A percentile compares a stretch with the other conserved stretches of the same genome.
Conservation (phyloP, 1,284 basidiomycete species). For the Phellinidium pouzarii region DNA sequence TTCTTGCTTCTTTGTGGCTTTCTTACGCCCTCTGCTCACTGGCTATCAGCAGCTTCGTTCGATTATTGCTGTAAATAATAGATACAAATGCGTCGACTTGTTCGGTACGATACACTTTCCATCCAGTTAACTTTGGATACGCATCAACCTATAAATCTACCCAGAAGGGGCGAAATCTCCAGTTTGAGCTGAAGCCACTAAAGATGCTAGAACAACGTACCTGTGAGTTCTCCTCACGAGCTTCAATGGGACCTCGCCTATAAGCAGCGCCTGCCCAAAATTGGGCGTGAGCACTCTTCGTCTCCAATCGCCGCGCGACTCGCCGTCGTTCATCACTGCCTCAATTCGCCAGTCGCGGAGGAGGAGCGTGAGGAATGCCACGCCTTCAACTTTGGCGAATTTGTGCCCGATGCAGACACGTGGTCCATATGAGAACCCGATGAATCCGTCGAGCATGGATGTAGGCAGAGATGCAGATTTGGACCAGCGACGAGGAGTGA, state of each 20-base stretch:
- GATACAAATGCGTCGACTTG: too few species aligned
- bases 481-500: conserved; percentile 17
- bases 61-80: too few species aligned
- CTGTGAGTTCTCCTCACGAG: conserved; percentile 2
- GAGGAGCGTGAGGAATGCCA: conserved; percentile 16
- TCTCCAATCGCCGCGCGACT: conserved; percentile 18
- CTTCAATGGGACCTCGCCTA: conserved; percentile 10
- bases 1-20: too few species aligned
- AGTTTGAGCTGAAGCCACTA: too few species aligned
- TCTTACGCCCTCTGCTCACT: too few species aligned
- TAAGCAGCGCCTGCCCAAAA: conserved; percentile 11
- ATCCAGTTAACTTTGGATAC: too few species aligned
- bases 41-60: too few species aligned
- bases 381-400: conserved; percentile 19
- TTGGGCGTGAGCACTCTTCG: conserved; percentile 6
- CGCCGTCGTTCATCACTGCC: conserved; percentile 14
- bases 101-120: too few species aligned
- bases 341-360: conserved; percentile 18
- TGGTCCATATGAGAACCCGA: conserved; percentile 20
- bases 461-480: conserved; percentile 5
- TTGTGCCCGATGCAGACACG: conserved; percentile 21
- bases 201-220: background rate
- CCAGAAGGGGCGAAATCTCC: too few species aligned
- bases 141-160: too few species aligned
- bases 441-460: conserved; percentile 18